These are phyloP conservation scores for Colletotrichum sp. DNA, from an alignment of 2,329 filamentous ascomycete species.

Conservation along the genomic window DNA sequence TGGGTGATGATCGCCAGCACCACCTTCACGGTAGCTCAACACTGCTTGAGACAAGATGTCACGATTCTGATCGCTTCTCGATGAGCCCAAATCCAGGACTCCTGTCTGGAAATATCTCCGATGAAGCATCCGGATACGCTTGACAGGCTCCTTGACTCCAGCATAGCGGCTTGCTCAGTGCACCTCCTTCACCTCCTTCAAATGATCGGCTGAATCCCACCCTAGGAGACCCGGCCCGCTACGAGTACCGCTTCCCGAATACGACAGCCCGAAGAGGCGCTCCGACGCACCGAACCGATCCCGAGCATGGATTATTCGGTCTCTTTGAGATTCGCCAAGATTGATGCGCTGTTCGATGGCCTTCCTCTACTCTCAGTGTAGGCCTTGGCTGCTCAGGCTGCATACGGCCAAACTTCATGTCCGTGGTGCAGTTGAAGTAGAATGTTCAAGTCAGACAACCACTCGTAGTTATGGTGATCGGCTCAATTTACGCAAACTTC, in stretches of 20 bases:
- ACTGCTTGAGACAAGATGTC: background rate
- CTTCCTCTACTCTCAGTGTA: too few species aligned
- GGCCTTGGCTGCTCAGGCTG: too few species aligned
- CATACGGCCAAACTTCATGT: too few species aligned
- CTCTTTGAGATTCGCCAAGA: too few species aligned
- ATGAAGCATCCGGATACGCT: slow-evolving; percentile 48
- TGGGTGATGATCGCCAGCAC: background rate
- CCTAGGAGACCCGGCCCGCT: slow-evolving; percentile 73
- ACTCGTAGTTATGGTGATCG: too few species aligned
- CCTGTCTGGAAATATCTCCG: background rate
- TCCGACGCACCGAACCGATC: slow-evolving; percentile 33
- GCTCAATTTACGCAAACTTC: too few species aligned
- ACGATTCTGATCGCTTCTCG: background rate
- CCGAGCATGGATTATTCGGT: too few species aligned
- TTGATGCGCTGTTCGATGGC: too few species aligned
- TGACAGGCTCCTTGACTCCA: slow-evolving; percentile 63
- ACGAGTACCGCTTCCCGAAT: slow-evolving; percentile 60
- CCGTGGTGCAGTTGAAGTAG: too few species aligned
- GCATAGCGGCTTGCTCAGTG: slow-evolving; percentile 47
- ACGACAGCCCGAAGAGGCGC: slow-evolving; percentile 48
- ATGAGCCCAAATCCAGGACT: background rate
- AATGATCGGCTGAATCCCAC: slow-evolving; percentile 73
- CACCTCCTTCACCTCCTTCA: slow-evolving; percentile 70
- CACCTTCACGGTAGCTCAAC: background rate
- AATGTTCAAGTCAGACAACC: too few species aligned